Percentiles rank a stretch among this genome's conserved stretches.
Conservation (phyloP, 148 eudicot genomes). For the Chenopodium album region DNA sequence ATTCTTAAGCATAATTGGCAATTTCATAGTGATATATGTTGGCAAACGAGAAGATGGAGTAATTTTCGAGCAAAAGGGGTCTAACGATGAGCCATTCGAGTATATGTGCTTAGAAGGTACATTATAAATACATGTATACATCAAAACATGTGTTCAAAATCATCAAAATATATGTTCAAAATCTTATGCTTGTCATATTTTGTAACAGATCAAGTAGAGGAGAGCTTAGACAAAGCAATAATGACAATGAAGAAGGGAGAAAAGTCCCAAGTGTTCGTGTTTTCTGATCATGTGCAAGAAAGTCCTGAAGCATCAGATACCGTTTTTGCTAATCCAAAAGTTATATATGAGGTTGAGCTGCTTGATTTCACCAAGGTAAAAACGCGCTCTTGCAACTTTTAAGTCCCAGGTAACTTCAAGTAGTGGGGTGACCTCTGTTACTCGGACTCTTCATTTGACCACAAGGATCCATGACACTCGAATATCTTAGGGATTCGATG, state of each 20-base stretch:
- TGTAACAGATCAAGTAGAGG: constrained; percentile 33
- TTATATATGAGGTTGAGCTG: constrained; percentile 36
- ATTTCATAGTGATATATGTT: constrained; percentile 31
- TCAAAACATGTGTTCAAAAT: background rate
- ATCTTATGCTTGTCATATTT: background rate
- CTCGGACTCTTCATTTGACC: background rate
- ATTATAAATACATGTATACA: background rate
- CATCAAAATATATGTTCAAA: background rate
- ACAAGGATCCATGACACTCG: background rate
- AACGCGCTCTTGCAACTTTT: background rate
- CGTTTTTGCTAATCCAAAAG: constrained; percentile 1
- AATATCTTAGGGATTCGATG: too few relatives aligned
- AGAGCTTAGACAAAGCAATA: constrained; percentile 38
- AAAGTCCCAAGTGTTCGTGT: constrained; percentile 32
- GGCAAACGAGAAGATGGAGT: constrained; percentile 38
- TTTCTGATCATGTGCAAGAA: constrained; percentile 9
- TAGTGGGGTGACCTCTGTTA: background rate
- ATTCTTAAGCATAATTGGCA: background rate
- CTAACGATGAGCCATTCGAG: constrained; percentile 42
- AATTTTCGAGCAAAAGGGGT: constrained; percentile 38
- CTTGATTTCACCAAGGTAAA: constrained; percentile 41
- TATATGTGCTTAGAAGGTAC: constrained; percentile 41
- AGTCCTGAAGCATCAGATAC: constrained; percentile 9
- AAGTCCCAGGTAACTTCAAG: background rate
- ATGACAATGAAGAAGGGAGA: constrained; percentile 46